Percentiles rank a stretch among this genome's conserved stretches.
Conservation (phyloP, 2,329 filamentous ascomycete genomes). For the Malbranchea cinnamomea region DNA sequence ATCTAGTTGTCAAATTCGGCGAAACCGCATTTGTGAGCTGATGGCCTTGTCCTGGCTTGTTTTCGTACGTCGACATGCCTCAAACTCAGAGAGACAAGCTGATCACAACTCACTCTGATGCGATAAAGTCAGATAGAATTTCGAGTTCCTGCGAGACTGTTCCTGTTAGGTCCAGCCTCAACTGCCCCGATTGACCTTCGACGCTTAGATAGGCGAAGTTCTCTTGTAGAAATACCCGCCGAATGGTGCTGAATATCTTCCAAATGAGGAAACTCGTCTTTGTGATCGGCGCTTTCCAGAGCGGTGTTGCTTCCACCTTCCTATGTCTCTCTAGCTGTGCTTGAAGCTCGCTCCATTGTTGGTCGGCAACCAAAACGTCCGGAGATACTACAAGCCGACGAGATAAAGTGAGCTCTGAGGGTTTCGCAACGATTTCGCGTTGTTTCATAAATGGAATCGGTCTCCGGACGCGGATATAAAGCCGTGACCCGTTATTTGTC, state of each 20-base stretch:
- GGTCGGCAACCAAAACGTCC: slow-evolving; percentile 2
- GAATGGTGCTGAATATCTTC: slow-evolving; percentile 20
- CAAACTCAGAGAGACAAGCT: too few relatives aligned
- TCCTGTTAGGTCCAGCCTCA: slow-evolving; percentile 25
- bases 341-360: slow-evolving; percentile 11
- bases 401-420: slow-evolving; percentile 21
- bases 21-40: too few relatives aligned
- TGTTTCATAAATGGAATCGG: slow-evolving; percentile 25
- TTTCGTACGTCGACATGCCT: too few relatives aligned
- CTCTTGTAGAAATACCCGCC: slow-evolving; percentile 26
- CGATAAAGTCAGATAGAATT: too few relatives aligned
- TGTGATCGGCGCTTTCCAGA: slow-evolving; percentile 21
- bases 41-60: too few relatives aligned
- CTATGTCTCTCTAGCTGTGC: slow-evolving; percentile 8
- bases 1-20: too few relatives aligned
- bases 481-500: slow-evolving; percentile 16
- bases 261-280: slow-evolving; percentile 18
- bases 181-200: slow-evolving; percentile 19
- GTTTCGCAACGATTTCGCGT: slow-evolving; percentile 13
- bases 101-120: too few relatives aligned
- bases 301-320: slow-evolving; percentile 12
- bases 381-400: slow-evolving; percentile 19
- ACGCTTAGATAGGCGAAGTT: slow-evolving; percentile 25
- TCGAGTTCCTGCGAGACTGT: slow-evolving; percentile 8
- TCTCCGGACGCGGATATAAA: slow-evolving; percentile 23